phyloP scores from a whole-genome alignment of 1,284 basidiomycete genomes.

The Ceratobasidium papillatum region DNA sequence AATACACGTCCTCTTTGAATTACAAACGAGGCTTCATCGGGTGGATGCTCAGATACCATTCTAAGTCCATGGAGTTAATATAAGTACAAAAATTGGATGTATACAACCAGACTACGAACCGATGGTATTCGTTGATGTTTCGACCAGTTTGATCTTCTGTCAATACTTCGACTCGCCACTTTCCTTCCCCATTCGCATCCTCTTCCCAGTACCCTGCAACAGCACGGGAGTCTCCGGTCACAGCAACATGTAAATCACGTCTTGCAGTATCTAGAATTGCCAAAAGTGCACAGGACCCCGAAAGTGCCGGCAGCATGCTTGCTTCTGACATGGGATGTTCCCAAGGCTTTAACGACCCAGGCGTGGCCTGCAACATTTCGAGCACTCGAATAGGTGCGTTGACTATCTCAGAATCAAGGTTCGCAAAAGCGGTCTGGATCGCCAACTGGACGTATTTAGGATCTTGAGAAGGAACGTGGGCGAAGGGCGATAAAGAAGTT shows the following conservation, averaged over 20 bases:
- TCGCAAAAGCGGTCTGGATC: slow-evolving; percentile 80
- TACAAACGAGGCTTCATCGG: slow-evolving; percentile 80
- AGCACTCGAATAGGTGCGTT: slow-evolving; percentile 80
- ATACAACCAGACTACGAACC: slow-evolving; percentile 55
- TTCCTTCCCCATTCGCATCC: slow-evolving; percentile 63
- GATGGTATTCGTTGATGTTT: slow-evolving; percentile 80
- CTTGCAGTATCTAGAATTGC: slow-evolving; percentile 85
- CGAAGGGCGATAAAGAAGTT: slow-evolving; percentile 55
- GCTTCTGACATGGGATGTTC: slow-evolving; percentile 68
- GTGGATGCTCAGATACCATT: slow-evolving; percentile 88
- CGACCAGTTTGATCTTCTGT: slow-evolving; percentile 96
- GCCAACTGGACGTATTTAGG: slow-evolving; percentile 72
- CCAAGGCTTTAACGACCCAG: slow-evolving; percentile 54
- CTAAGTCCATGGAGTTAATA: slow-evolving; percentile 57
- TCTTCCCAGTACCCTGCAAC: slow-evolving; percentile 93
- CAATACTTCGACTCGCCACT: slow-evolving; percentile 91
- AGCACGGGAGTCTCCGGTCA: slow-evolving; percentile 93
- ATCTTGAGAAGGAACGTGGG: slow-evolving; percentile 58
- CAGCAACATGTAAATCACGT: slow-evolving; percentile 86
- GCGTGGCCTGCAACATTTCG: slow-evolving; percentile 51
- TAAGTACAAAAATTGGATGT: background rate
- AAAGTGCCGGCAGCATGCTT: slow-evolving; percentile 78
- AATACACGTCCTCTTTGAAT: slow-evolving; percentile 82
- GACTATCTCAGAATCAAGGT: slow-evolving; percentile 80
- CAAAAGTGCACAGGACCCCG: slow-evolving; percentile 88